Evolutionary conservation across 2,329 filamentous ascomycete species (phyloP).

Genomic region (Pseudogymnoascus sp.): DNA sequence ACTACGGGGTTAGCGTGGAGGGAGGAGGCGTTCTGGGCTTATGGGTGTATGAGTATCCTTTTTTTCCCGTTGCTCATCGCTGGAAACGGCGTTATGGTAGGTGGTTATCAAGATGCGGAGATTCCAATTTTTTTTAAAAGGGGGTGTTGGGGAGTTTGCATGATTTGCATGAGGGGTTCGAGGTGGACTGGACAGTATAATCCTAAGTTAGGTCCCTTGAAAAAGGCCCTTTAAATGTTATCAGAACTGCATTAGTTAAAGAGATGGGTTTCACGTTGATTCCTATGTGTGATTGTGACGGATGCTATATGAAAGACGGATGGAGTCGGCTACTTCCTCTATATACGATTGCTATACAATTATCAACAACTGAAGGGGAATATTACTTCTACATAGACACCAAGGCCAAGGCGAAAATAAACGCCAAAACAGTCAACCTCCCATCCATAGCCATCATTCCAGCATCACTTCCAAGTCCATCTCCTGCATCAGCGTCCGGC

Average conservation of each 20-base stretch:
- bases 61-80: not conserved
- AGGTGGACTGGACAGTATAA: not conserved
- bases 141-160: not conserved
- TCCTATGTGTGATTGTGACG: not conserved
- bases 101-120: not conserved
- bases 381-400: conserved; percentile 1
- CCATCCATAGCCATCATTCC: not conserved
- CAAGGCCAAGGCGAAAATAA: conserved; percentile 1
- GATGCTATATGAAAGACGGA: not conserved
- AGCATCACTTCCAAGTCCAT: not conserved
- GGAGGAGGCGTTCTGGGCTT: not conserved
- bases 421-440: not conserved
- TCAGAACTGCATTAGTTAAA: not conserved
- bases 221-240: not conserved
- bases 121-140: conserved; percentile 5
- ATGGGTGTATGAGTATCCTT: not conserved
- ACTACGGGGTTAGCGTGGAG: not conserved
- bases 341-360: not conserved
- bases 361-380: not conserved
- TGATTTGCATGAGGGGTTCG: not conserved
- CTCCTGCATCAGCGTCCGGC: not conserved
- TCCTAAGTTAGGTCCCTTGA: not conserved
- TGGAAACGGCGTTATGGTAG: conserved; percentile 3
- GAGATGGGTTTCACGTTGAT: not conserved
- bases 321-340: not conserved